Percentiles rank a stretch among this genome's conserved stretches.
Evolutionary conservation across 345 rosid species (phyloP).

Genomic region (Pelargonium nanum): DNA sequence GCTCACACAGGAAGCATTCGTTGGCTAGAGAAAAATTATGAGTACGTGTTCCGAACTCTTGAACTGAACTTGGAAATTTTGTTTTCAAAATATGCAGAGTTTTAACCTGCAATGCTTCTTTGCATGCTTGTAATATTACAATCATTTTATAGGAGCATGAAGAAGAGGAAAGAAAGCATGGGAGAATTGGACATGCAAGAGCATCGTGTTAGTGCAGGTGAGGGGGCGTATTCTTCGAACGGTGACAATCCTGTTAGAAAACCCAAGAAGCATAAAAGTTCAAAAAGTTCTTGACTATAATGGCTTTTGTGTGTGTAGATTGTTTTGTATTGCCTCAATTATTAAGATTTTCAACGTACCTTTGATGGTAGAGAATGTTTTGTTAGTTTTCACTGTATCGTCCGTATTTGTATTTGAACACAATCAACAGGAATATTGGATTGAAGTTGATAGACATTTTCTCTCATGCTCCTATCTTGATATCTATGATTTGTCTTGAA

Average conservation of each 20-base stretch:
- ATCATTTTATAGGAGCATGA: slow-evolving; percentile 18
- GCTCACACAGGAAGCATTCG: slow-evolving; percentile 46
- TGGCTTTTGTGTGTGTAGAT: neutral
- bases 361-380: no score
- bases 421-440: no score
- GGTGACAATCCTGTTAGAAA: slow-evolving; percentile 12
- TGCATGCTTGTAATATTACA: no score
- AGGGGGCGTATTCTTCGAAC: slow-evolving; percentile 7
- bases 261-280: slow-evolving; percentile 30
- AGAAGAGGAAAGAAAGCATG: slow-evolving; percentile 27
- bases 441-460: no score
- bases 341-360: no score
- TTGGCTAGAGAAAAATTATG: slow-evolving; percentile 45
- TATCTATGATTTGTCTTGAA: no score
- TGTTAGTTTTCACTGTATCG: no score
- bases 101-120: neutral
- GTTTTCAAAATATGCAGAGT: slow-evolving; percentile 1
- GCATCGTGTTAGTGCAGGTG: slow-evolving; percentile 10
- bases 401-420: no score
- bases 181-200: slow-evolving; percentile 17
- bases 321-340: neutral
- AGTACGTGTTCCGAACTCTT: slow-evolving; percentile 14
- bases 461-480: no score
- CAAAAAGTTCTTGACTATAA: slow-evolving; percentile 15
- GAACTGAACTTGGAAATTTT: neutral